These are phyloP conservation scores for Musa acuminata DNA, from an alignment of 176 grass and related monocot species.

Conservation along the genomic window DNA sequence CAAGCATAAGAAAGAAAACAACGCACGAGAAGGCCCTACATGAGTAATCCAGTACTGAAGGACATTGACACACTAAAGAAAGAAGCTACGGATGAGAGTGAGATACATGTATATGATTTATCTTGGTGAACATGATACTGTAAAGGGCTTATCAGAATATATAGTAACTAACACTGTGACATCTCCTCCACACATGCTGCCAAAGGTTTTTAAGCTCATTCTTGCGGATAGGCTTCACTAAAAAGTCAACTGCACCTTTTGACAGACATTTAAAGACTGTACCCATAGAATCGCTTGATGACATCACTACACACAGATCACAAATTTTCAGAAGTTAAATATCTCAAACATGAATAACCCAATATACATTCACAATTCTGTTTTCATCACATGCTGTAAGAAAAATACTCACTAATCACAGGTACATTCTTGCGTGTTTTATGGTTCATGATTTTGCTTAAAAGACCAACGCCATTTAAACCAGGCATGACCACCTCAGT, in stretches of 20 bases:
- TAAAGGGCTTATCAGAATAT: neutral
- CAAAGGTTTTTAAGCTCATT: conserved; percentile 97
- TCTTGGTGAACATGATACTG: too few relatives aligned
- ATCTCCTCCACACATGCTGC: conserved; percentile 93
- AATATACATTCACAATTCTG: neutral
- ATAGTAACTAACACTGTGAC: conserved; percentile 67
- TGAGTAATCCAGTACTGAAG: neutral
- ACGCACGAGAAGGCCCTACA: too few relatives aligned
- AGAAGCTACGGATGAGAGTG: neutral
- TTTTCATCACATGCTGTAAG: neutral
- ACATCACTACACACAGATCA: conserved; percentile 88
- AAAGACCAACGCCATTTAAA: conserved; percentile 66
- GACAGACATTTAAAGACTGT: conserved; percentile 80
- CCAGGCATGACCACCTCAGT: conserved; percentile 69
- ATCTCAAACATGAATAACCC: conserved; percentile 6
- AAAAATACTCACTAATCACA: conserved; percentile 72
- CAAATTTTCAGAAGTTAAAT: conserved; percentile 37
- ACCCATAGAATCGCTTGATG: conserved; percentile 77
- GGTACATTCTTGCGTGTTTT: conserved; percentile 81
- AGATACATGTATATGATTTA: neutral
- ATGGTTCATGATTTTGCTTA: conserved; percentile 78
- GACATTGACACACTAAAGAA: neutral
- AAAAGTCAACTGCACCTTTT: conserved; percentile 94
- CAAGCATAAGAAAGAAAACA: neutral
- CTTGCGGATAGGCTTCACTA: conserved; percentile 87